phyloP scores from a whole-genome alignment of 1,139 yeast genomes.

The Geotrichum candidum region DNA sequence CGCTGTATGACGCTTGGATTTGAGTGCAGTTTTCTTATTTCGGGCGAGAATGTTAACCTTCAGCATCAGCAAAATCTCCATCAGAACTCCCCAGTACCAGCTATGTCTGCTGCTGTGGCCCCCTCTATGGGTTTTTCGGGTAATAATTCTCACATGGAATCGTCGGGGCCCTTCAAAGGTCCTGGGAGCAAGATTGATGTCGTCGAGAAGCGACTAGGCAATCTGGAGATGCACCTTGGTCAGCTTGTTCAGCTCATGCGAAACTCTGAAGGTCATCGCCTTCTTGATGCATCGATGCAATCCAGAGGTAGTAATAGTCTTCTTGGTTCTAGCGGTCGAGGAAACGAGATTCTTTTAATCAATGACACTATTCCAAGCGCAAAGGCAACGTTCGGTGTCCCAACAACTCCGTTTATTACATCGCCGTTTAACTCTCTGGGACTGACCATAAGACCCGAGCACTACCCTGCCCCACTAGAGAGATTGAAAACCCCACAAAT shows the following conservation, averaged over 20 bases:
- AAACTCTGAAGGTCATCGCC: not conserved
- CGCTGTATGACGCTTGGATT: slow-evolving; percentile 49
- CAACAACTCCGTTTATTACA: slow-evolving; percentile 41
- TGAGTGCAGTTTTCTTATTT: slow-evolving; percentile 44
- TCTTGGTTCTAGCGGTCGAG: not conserved
- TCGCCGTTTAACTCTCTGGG: slow-evolving; percentile 49
- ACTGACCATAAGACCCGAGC: slow-evolving; percentile 33
- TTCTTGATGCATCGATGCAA: not conserved
- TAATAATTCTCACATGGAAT: not conserved
- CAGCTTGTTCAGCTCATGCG: slow-evolving; percentile 4
- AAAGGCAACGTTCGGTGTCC: slow-evolving; percentile 36
- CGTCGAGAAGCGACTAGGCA: not conserved
- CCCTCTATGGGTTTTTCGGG: not conserved
- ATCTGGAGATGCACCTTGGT: not conserved
- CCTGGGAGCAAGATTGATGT: not conserved
- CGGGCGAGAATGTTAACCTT: slow-evolving; percentile 10
- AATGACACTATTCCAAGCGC: slow-evolving; percentile 22
- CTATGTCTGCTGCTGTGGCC: not conserved
- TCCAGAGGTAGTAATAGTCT: not conserved
- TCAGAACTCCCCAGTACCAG: not conserved
- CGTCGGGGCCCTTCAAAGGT: not conserved
- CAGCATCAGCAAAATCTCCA: slow-evolving; percentile 14
- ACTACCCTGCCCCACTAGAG: slow-evolving; percentile 43
- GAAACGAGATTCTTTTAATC: not conserved
- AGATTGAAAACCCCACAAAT: slow-evolving; percentile 38